Conservation (phyloP, 345 rosid genomes). For the Gossypium mustelinum region DNA sequence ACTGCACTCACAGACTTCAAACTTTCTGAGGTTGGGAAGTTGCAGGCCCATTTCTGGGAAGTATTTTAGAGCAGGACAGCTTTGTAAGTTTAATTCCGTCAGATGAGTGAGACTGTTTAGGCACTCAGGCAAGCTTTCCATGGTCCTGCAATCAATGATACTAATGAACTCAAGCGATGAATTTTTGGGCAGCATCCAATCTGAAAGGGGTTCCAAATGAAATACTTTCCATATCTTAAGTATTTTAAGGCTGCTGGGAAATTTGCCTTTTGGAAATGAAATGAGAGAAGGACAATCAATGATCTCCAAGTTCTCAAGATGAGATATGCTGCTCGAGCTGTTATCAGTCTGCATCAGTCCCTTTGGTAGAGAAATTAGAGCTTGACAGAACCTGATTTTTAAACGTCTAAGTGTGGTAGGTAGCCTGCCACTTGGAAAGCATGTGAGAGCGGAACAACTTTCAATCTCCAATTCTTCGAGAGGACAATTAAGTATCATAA, state of each 20-base stretch:
- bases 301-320: slow-evolving; percentile 23
- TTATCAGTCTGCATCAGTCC: slow-evolving; percentile 13
- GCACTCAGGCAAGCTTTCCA: neutral
- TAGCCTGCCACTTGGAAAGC: slow-evolving; percentile 5
- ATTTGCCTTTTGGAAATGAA: slow-evolving; percentile 16
- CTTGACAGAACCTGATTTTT: neutral
- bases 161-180: slow-evolving; percentile 14
- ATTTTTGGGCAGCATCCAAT: slow-evolving; percentile 11
- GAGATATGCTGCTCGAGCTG: neutral
- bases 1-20: neutral
- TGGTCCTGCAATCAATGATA: neutral
- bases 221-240: slow-evolving; percentile 6
- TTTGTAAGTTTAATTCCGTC: neutral
- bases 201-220: slow-evolving; percentile 10
- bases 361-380: slow-evolving; percentile 10
- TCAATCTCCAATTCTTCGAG: slow-evolving; percentile 17
- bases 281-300: slow-evolving; percentile 21
- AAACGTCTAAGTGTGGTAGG: neutral
- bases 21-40: slow-evolving; percentile 12
- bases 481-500: slow-evolving; percentile 1
- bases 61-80: slow-evolving; percentile 14
- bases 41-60: slow-evolving; percentile 23
- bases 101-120: slow-evolving; percentile 14
- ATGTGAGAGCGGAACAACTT: slow-evolving; percentile 4
- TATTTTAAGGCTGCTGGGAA: slow-evolving; percentile 12